Conservation (phyloP, 306 rosid genomes). For the Prunus campanulata region DNA sequence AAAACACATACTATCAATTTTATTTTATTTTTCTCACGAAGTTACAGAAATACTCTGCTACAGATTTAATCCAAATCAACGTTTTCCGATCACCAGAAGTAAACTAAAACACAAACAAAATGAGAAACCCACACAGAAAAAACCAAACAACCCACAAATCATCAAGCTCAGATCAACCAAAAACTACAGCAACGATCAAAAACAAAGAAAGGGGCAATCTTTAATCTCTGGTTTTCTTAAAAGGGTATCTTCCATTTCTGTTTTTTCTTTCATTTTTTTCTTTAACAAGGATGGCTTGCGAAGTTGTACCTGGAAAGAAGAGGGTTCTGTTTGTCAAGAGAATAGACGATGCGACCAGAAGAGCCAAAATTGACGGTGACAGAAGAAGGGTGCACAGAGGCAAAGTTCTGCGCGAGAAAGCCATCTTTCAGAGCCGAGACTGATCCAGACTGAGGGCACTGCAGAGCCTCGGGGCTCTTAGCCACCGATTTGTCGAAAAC, state of each 20-base stretch:
- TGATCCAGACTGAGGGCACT: constrained; percentile 53
- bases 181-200: neutral
- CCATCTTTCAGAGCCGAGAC: constrained; percentile 75
- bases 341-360: constrained; percentile 56
- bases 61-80: constrained; percentile 1
- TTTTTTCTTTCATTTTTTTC: neutral
- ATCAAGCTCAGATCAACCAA: constrained; percentile 9
- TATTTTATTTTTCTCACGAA: accelerated
- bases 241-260: neutral
- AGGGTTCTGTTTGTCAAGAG: constrained; percentile 66
- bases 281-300: neutral
- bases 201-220: neutral
- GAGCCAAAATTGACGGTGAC: constrained; percentile 74
- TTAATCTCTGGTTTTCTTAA: neutral
- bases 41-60: neutral
- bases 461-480: constrained; percentile 74
- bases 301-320: constrained; percentile 71
- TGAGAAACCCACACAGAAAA: neutral
- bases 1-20: neutral
- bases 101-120: neutral
- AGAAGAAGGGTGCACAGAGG: constrained; percentile 58
- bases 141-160: neutral
- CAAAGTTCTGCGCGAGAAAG: constrained; percentile 56
- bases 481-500: constrained; percentile 88
- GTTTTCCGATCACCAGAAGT: neutral